Conservation (phyloP, 768 basidiomycete species). For the Zangia roseola region DNA sequence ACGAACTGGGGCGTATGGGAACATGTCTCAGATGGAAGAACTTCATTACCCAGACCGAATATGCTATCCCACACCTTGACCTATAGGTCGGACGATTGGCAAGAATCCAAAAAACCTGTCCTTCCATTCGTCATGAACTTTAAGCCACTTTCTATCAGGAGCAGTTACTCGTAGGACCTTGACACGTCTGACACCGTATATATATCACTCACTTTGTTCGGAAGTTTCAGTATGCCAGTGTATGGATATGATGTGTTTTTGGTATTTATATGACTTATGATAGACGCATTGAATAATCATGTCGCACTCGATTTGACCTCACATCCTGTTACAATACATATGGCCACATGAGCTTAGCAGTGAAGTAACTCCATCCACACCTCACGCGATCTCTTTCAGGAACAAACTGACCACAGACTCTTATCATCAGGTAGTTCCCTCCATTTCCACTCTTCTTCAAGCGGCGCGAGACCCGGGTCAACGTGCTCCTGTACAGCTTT, state of each 20-base stretch:
- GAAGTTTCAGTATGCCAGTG: too few relatives aligned
- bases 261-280: too few relatives aligned
- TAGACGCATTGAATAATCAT: too few relatives aligned
- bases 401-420: constrained; percentile 12
- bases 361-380: too few relatives aligned
- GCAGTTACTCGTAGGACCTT: background rate
- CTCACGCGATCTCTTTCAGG: background rate
- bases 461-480: constrained; percentile 1
- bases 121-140: too few relatives aligned
- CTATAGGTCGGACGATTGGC: background rate
- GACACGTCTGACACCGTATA: background rate
- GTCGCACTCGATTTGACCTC: too few relatives aligned
- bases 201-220: background rate
- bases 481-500: constrained; percentile 11
- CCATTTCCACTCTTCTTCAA: constrained; percentile 22
- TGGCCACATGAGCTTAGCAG: too few relatives aligned
- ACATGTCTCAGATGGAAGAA: constrained; percentile 2
- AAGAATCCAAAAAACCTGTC: background rate
- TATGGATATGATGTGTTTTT: too few relatives aligned
- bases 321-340: too few relatives aligned
- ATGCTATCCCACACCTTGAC: background rate
- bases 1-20: constrained; percentile 25
- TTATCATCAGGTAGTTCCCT: constrained; percentile 1
- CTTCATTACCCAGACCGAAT: background rate
- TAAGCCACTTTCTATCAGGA: too few relatives aligned